Conservation (phyloP, 73 alveolate genomes). For the Symbiodinium pilosum region DNA sequence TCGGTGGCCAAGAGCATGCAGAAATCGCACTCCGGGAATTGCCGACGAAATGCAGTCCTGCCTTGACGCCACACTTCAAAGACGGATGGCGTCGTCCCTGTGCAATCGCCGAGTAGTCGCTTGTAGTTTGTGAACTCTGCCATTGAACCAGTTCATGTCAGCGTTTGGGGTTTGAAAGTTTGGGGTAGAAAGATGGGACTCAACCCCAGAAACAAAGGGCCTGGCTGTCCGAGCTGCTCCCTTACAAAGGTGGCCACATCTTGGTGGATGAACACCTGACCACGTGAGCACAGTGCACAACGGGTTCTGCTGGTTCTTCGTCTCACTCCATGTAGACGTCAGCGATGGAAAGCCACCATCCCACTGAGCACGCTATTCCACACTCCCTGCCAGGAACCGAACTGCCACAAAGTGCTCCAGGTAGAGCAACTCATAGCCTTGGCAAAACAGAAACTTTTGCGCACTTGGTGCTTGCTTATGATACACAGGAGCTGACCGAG, state of each 20-base stretch:
- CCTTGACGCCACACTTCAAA: constrained; percentile 83
- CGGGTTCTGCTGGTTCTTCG: too few species aligned
- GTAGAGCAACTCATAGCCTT: constrained; percentile 41
- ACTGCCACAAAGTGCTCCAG: constrained; percentile 62
- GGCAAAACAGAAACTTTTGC: not conserved
- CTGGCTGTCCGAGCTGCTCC: constrained; percentile 15
- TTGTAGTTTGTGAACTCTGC: not conserved
- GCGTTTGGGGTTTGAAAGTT: too few species aligned
- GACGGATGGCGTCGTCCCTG: constrained; percentile 32
- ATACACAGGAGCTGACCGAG: not conserved
- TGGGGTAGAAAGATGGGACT: too few species aligned
- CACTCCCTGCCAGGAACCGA: too few species aligned
- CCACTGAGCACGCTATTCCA: not conserved
- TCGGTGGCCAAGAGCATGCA: too few species aligned
- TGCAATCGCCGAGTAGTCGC: not conserved
- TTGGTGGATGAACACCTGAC: constrained; percentile 60
- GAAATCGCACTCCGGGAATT: too few species aligned
- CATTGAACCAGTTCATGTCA: not conserved
- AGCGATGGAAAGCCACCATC: not conserved
- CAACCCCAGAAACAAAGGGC: not conserved
- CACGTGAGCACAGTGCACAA: too few species aligned
- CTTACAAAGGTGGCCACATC: constrained; percentile 27
- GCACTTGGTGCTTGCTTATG: not conserved
- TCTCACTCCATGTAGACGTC: not conserved
- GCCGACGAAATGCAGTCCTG: not conserved